phyloP scores from a whole-genome alignment of 1,284 basidiomycete species.

The Gomphus sp. region DNA sequence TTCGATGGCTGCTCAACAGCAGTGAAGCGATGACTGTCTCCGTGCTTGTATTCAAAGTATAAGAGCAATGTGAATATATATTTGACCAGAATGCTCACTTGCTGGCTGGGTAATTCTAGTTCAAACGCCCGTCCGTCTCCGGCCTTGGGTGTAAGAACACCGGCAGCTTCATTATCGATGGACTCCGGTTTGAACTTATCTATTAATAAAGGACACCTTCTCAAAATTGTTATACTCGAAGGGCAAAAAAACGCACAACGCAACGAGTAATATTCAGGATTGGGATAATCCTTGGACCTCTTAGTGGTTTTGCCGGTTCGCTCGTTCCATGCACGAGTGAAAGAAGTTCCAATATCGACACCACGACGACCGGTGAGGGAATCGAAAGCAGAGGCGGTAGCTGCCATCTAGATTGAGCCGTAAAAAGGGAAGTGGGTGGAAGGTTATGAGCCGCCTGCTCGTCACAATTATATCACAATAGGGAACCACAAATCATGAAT shows the following conservation, averaged over 20 bases:
- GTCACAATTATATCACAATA: too few relatives aligned
- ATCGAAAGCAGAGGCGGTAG: not conserved
- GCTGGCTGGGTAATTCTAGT: conserved; percentile 53
- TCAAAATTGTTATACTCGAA: conserved; percentile 1
- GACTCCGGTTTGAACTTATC: conserved; percentile 69
- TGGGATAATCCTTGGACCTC: conserved; percentile 33
- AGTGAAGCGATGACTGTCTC: conserved; percentile 46
- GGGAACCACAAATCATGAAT: too few relatives aligned
- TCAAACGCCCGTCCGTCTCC: conserved; percentile 36
- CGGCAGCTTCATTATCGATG: conserved; percentile 52
- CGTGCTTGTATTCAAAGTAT: conserved; percentile 26
- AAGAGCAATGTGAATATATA: not conserved
- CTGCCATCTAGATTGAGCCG: not conserved
- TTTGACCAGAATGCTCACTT: conserved; percentile 30
- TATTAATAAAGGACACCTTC: conserved; percentile 19
- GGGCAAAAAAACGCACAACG: conserved; percentile 40
- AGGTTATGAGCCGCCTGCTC: not conserved
- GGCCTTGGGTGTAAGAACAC: conserved; percentile 49
- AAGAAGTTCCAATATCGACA: conserved; percentile 6
- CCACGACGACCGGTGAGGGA: conserved; percentile 6
- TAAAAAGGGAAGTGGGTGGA: not conserved
- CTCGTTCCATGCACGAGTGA: conserved; percentile 8
- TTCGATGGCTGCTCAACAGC: conserved; percentile 49
- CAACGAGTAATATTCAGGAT: conserved; percentile 62
- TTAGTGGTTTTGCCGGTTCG: conserved; percentile 20